Conservation (phyloP, 2,329 filamentous ascomycete species). For the Cladophialophora psammophila region DNA sequence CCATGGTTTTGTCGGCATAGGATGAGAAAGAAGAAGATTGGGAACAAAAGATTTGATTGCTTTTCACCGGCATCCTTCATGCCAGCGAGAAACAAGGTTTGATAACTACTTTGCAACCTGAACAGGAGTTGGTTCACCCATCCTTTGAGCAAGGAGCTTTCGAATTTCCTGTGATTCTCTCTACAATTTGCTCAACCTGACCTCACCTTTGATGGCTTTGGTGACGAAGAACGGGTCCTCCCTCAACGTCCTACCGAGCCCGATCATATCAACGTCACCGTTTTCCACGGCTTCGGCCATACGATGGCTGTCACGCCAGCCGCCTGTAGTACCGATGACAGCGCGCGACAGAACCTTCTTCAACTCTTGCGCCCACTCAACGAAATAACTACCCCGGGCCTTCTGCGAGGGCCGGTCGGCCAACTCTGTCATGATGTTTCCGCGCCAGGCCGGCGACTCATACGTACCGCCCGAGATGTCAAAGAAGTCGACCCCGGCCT, state of each 20-base stretch:
- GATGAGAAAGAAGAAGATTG: background rate
- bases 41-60: background rate
- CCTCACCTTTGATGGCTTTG: constrained; percentile 36
- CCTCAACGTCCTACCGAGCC: constrained; percentile 53
- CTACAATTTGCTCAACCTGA: constrained; percentile 26
- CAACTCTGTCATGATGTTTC: constrained; percentile 42
- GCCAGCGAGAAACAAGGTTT: too few species aligned
- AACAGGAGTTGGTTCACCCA: background rate
- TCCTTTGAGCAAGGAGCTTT: background rate
- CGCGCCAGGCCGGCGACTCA: constrained; percentile 21
- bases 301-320: constrained; percentile 63
- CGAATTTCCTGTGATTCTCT: background rate
- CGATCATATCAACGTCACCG: constrained; percentile 59
- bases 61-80: background rate
- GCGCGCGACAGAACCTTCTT: constrained; percentile 20
- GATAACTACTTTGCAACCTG: too few species aligned
- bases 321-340: constrained; percentile 62
- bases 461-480: constrained; percentile 69
- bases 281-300: constrained; percentile 59
- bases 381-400: constrained; percentile 22
- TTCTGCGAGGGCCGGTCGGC: constrained; percentile 31
- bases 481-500: constrained; percentile 64
- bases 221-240: constrained; percentile 36
- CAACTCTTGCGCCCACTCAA: constrained; percentile 18
- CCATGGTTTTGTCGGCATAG: constrained; percentile 36